Evolutionary conservation across 208 protist species (phyloP), one percentile per base, ranked within the genome.

Genomic region (Leishmania tropica): DNA sequence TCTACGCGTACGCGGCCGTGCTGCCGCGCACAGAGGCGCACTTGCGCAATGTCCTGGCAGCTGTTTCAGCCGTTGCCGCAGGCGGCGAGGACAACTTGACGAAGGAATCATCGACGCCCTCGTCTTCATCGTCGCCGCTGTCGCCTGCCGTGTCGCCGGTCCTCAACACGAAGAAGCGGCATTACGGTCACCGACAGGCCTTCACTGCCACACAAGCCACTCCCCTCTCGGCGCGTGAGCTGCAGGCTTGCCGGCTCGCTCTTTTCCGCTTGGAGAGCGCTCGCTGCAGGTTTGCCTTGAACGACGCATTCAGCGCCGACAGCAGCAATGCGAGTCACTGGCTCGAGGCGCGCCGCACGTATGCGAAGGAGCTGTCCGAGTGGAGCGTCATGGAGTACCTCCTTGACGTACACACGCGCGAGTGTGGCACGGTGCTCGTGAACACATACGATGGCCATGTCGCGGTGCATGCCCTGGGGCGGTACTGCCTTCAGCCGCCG

Each of bases 321-420:
- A 84, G 85, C 47, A 81, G 78, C 35, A 88, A 95, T 83, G 78
- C 91, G 28, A 74, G 88, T 8, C 80, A 89, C n/a, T 96, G 93
- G 95, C 67, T 95, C 19, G 83, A 88, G 10, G 82, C 82, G 60
- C 85, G 86, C 21, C 89, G 90, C 73, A 70, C 65, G 5, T 95
- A 88, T 82, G 91, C 92, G 10, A 77, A 89, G 77, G 93, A 97
- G 85, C 73, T 96, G 72, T 90, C 95, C 47, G 95, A 97, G 86
- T 96, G 92, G 92, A 94, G 91, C 60, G 86, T 96, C 51, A 58
- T 96, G 51, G 83, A 94, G 76, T 97, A 94, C 83, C 81, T 97
- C 42, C 83, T 96, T 48, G 93, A 96, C 80, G 83, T 89, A 3
- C 87, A 81, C 19, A 75, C 88, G 19, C 86, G 95, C 24, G 89